Evolutionary conservation across 352 stramenopile species (phyloP), one percentile per base, ranked within the genome.

Genomic region (Paralagenidium karlingii): DNA sequence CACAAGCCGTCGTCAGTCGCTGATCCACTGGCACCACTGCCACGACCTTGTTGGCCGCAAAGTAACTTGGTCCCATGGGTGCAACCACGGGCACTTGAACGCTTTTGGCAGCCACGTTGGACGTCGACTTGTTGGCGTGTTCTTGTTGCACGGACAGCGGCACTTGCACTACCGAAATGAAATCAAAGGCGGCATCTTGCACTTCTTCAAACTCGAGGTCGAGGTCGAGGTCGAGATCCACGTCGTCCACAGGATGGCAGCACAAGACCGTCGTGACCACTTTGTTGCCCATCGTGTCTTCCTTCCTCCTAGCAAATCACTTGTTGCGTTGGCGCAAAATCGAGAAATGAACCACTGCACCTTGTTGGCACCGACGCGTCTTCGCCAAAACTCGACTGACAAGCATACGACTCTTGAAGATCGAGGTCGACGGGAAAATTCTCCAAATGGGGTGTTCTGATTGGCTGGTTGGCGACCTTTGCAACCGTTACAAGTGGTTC

Each of bases 201-300:
- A 62, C 51, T 34, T 62, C 53, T 45, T 62, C 53, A 34, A 62
- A 51, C 37, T 62, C 53, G n/a, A n/a, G n/a, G n/a, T n/a, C n/a
- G n/a, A n/a, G n/a, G n/a, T n/a, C n/a, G n/a, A n/a, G n/a, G n/a
- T n/a, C n/a, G 20, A 58, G 31, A 27, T 25, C 15, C 25, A 54
- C 50, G 16, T 58, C 40, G 30, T 36, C 30, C 16, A 22, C 22
- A 8, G 16, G 16, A 36, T 22, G 22, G 31, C 44, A 48, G 22
- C 45, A 48, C 21, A 47, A 57, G 9, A 54, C 34, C 22, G 46
- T 49, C 21, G 51, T 49, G 42, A 62, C 42, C 10, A 58, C n/a
- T 21, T 46, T 55, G 49, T 62, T 62, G 41, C 53, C 53, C 53
- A 62, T 62, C 15, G 27, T 18, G 18, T 3, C 30, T 22, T 7